Conservation (phyloP, 225 moss, liverwort and hornwort species). For the Pseudisothecium myosuroides region DNA sequence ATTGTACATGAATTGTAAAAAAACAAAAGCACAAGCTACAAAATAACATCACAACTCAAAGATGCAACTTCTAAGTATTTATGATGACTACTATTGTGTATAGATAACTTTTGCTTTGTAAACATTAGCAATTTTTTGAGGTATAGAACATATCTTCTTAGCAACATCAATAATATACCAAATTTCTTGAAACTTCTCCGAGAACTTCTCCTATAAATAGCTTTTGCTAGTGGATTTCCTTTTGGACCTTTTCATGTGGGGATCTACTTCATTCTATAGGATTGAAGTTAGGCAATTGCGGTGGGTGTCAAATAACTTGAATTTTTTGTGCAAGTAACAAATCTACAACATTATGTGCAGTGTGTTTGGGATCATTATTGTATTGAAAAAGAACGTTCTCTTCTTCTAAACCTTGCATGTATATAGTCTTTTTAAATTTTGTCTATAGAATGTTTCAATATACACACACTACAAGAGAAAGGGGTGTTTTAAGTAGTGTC, state of each 20-base stretch:
- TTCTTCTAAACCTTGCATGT: neutral
- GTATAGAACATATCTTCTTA: neutral
- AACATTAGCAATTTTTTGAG: too few relatives aligned
- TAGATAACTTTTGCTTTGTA: too few relatives aligned
- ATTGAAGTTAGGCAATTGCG: neutral
- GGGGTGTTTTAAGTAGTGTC: too few relatives aligned
- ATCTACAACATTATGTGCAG: neutral
- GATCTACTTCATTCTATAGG: neutral
- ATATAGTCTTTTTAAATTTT: neutral
- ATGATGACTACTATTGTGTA: too few relatives aligned
- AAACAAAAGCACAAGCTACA: too few relatives aligned
- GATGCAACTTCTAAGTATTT: too few relatives aligned
- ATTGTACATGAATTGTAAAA: too few relatives aligned
- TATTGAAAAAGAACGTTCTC: accelerated
- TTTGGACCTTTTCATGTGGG: accelerated
- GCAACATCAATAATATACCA: neutral
- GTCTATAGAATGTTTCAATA: neutral
- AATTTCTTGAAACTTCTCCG: neutral
- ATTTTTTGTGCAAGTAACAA: neutral
- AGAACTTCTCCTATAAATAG: neutral
- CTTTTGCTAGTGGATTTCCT: neutral
- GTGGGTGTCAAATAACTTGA: neutral
- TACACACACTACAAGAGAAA: too few relatives aligned
- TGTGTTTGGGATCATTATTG: accelerated
- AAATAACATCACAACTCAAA: too few relatives aligned